A percentile compares a stretch with the other conserved stretches of the same genome.
These are phyloP conservation scores for Powellomyces hirtus DNA, from an alignment of 192 early-diverging fungal genomes.

Conservation along the genomic window DNA sequence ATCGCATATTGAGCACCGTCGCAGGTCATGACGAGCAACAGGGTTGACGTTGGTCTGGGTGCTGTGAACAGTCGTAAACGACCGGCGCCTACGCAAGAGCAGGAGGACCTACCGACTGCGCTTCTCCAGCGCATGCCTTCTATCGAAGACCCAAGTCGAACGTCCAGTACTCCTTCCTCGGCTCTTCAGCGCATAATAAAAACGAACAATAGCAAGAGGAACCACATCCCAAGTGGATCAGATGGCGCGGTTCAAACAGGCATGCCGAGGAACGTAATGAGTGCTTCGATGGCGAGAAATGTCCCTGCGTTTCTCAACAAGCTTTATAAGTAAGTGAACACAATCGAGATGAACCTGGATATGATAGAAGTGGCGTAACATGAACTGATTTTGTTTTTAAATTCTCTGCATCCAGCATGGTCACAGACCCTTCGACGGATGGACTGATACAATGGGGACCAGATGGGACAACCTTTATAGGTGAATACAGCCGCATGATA, in stretches of 20 bases:
- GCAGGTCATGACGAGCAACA: no score
- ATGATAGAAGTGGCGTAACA: no score
- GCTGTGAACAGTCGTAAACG: no score
- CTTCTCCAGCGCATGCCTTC: no score
- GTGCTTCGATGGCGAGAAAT: constrained; percentile 36
- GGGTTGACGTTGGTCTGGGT: no score
- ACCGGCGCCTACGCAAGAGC: no score
- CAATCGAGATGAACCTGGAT: no score
- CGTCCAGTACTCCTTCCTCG: no score
- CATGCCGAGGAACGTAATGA: not conserved
- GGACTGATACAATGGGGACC: constrained; percentile 87
- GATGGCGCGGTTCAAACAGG: not conserved
- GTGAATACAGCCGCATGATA: not conserved
- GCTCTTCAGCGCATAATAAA: not conserved
- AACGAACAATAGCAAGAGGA: not conserved
- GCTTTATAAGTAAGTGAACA: constrained; percentile 72
- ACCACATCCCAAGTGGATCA: no score
- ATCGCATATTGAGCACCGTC: no score
- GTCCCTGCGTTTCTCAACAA: constrained; percentile 94
- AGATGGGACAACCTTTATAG: constrained; percentile 84
- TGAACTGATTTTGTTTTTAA: not conserved
- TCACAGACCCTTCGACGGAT: constrained; percentile 78
- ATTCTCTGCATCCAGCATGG: constrained; percentile 67
- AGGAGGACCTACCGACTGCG: no score
- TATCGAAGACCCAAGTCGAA: no score